Conservation (phyloP, 306 rosid species). For the Cucurbita moschata region DNA sequence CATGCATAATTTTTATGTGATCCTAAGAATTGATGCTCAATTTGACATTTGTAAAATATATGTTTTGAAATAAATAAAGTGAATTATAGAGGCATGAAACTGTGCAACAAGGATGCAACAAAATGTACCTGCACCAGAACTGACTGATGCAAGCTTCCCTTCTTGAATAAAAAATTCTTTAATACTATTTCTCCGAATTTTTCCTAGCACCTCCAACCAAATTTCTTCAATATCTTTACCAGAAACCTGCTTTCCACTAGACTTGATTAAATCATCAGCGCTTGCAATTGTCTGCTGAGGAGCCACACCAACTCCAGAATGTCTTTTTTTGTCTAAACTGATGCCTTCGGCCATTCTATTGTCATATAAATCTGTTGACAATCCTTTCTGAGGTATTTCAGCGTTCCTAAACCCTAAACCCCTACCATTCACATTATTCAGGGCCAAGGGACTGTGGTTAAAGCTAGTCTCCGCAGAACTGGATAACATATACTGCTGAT, state of each 20-base stretch:
- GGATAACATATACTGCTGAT: constrained; percentile 84
- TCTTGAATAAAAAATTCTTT: constrained; percentile 70
- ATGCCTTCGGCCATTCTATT: constrained; percentile 24
- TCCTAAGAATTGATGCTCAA: neutral
- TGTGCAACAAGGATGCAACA: constrained; percentile 4
- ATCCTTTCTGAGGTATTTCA: constrained; percentile 30
- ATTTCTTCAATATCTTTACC: constrained; percentile 61
- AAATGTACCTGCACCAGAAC: constrained; percentile 74
- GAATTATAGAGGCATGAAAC: neutral
- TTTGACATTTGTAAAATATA: neutral
- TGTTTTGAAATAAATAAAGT: neutral
- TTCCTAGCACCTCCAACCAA: constrained; percentile 81
- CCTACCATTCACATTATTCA: constrained; percentile 31
- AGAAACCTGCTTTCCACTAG: constrained; percentile 30
- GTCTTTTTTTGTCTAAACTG: constrained; percentile 40
- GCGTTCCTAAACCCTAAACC: constrained; percentile 27
- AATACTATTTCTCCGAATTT: constrained; percentile 46
- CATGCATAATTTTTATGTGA: neutral
- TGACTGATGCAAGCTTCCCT: constrained; percentile 70
- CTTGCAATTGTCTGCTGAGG: constrained; percentile 32
- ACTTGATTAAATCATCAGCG: constrained; percentile 22
- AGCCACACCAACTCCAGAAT: constrained; percentile 24
- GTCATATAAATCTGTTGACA: constrained; percentile 23
- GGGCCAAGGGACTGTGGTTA: constrained; percentile 58
- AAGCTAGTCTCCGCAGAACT: constrained; percentile 76